These are phyloP conservation scores for Calycina marina DNA, from an alignment of 2,329 filamentous ascomycete species.

Conservation along the genomic window DNA sequence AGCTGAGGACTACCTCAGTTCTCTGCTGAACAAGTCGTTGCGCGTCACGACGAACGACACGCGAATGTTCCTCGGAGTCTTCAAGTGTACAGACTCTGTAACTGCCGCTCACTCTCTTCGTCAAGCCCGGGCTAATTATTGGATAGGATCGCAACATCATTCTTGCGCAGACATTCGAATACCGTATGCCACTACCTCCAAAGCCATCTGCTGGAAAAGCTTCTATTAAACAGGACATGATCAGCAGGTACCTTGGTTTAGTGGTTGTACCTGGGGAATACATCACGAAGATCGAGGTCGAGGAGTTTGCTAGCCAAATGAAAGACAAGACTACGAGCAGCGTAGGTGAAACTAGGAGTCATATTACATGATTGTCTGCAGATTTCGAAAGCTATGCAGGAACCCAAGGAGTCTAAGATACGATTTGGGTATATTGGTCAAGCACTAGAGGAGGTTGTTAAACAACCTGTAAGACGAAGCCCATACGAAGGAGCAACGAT, in stretches of 20 bases:
- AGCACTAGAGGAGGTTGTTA: too few relatives aligned
- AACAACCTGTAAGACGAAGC: too few relatives aligned
- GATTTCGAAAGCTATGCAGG: too few relatives aligned
- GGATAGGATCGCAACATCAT: slow-evolving; percentile 75
- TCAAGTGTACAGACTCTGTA: slow-evolving; percentile 92
- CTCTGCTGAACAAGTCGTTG: slow-evolving; percentile 64
- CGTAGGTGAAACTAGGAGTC: not conserved
- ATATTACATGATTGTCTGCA: not conserved
- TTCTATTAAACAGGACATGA: slow-evolving; percentile 40
- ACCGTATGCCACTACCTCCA: slow-evolving; percentile 51
- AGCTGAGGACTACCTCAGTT: slow-evolving; percentile 40
- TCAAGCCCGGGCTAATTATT: not conserved
- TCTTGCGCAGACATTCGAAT: slow-evolving; percentile 75
- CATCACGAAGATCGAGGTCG: slow-evolving; percentile 77
- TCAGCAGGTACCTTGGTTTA: slow-evolving; percentile 72
- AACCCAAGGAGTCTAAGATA: too few relatives aligned
- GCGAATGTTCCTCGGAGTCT: slow-evolving; percentile 75
- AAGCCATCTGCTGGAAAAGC: slow-evolving; percentile 15
- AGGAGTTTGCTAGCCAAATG: slow-evolving; percentile 47
- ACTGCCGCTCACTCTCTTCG: slow-evolving; percentile 19
- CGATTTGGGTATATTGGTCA: too few relatives aligned
- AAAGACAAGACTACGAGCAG: slow-evolving; percentile 2
- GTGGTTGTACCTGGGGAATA: slow-evolving; percentile 80
- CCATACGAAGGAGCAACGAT: too few relatives aligned
- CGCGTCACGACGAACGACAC: slow-evolving; percentile 69